Evolutionary conservation across 148 eudicot species (phyloP).

Genomic region (Limonium bicolor): DNA sequence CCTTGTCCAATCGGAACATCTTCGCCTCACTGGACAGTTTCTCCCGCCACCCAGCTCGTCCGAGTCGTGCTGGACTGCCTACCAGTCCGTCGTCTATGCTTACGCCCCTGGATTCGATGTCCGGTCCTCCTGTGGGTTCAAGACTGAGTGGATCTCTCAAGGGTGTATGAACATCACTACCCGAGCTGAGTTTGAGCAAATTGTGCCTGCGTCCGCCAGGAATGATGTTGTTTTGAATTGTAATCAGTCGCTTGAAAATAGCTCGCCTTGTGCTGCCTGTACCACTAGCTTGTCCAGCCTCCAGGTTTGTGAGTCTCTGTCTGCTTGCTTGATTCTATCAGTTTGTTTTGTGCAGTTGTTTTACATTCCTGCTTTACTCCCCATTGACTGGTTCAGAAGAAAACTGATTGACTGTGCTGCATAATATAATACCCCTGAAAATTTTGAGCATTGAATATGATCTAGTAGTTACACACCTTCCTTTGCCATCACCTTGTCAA

Average conservation of each 20-base stretch:
- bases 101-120: conserved; percentile 29
- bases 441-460: no score
- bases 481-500: no score
- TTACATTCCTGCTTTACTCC: no score
- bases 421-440: no score
- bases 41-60: conserved; percentile 36
- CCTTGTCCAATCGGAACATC: conserved; percentile 47
- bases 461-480: no score
- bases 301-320: conserved; percentile 1
- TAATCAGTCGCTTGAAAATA: conserved; percentile 30
- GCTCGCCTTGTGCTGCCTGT: conserved; percentile 48
- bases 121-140: conserved; percentile 32
- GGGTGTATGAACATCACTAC: conserved; percentile 73
- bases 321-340: no score
- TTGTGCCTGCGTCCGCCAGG: conserved; percentile 8
- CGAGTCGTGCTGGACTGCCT: conserved; percentile 51
- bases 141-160: conserved; percentile 33
- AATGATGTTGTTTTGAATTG: conserved; percentile 25
- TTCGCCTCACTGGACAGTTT: conserved; percentile 29
- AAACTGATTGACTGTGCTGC: no score
- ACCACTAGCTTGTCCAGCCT: conserved; percentile 24
- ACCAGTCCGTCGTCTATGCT: conserved; percentile 25
- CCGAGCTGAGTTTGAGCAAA: conserved; percentile 23
- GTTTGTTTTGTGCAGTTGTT: no score
- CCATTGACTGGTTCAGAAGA: no score